Conservation (phyloP, 176 grass and related monocot species). For the Musa acuminata region DNA sequence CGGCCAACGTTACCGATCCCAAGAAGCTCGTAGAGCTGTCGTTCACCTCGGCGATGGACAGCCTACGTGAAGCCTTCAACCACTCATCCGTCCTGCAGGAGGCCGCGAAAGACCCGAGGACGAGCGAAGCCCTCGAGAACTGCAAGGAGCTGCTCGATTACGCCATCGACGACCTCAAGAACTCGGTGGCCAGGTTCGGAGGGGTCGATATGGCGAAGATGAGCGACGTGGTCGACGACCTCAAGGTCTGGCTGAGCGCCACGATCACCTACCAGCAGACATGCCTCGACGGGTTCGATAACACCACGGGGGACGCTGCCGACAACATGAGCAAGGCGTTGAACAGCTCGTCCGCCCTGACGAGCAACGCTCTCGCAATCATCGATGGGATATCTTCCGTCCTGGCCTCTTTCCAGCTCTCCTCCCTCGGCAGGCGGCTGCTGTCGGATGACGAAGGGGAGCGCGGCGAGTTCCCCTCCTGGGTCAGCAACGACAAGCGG, state of each 20-base stretch:
- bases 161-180: slow-evolving; percentile 56
- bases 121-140: slow-evolving; percentile 44
- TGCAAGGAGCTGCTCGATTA: slow-evolving; percentile 77
- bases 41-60: slow-evolving; percentile 47
- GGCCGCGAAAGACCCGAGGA: slow-evolving; percentile 53
- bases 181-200: slow-evolving; percentile 48
- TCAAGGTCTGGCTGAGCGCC: slow-evolving; percentile 19
- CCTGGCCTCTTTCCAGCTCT: not conserved
- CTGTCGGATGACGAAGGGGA: not conserved
- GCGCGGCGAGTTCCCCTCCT: not conserved
- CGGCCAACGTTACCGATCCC: slow-evolving; percentile 31
- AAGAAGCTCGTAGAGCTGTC: slow-evolving; percentile 7
- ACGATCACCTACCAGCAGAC: slow-evolving; percentile 9
- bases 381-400: not conserved
- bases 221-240: slow-evolving; percentile 42
- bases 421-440: not conserved
- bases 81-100: slow-evolving; percentile 38
- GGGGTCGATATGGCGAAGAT: slow-evolving; percentile 58
- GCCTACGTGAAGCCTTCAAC: slow-evolving; percentile 43
- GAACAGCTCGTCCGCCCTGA: not conserved
- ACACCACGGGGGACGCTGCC: not conserved
- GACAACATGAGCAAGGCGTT: not conserved
- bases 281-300: slow-evolving; percentile 13
- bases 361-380: slow-evolving; percentile 17
- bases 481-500: not conserved